Percentiles rank a stretch among this genome's conserved stretches.
These are phyloP conservation scores for Scedosporium aurantiacum DNA, from an alignment of 2,329 filamentous ascomycete genomes.

Conservation along the genomic window DNA sequence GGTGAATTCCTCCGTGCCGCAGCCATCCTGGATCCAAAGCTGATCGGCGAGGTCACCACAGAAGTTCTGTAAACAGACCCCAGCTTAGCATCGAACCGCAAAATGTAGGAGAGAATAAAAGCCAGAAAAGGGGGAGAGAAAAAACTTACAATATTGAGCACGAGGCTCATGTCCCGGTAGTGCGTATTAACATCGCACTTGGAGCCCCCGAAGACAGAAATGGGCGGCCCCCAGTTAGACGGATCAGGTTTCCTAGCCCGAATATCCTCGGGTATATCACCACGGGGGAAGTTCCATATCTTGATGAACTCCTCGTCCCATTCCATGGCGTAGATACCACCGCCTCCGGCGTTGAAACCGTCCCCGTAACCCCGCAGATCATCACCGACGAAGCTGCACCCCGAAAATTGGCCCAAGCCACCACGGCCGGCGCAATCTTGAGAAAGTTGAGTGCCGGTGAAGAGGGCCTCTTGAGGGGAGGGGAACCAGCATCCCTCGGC, in stretches of 20 bases:
- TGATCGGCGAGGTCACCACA: not conserved
- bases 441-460: not conserved
- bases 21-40: not conserved
- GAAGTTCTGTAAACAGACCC: not conserved
- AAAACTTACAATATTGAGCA: slow-evolving; percentile 51
- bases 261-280: slow-evolving; percentile 55
- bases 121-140: too few relatives aligned
- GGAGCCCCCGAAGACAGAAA: slow-evolving; percentile 54
- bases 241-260: slow-evolving; percentile 48
- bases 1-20: slow-evolving; percentile 10
- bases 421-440: slow-evolving; percentile 19
- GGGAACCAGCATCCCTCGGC: not conserved
- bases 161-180: slow-evolving; percentile 60
- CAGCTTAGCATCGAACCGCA: not conserved
- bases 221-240: slow-evolving; percentile 54
- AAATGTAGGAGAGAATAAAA: too few relatives aligned
- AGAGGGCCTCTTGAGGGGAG: not conserved
- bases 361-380: slow-evolving; percentile 45
- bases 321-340: slow-evolving; percentile 60
- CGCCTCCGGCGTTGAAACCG: slow-evolving; percentile 53
- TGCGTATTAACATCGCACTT: slow-evolving; percentile 54
- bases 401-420: slow-evolving; percentile 23
- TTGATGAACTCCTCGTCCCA: slow-evolving; percentile 60
- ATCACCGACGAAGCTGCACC: slow-evolving; percentile 31
- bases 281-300: slow-evolving; percentile 68